Conservation (phyloP, 2,329 filamentous ascomycete species). For the Colletotrichum sp. region DNA sequence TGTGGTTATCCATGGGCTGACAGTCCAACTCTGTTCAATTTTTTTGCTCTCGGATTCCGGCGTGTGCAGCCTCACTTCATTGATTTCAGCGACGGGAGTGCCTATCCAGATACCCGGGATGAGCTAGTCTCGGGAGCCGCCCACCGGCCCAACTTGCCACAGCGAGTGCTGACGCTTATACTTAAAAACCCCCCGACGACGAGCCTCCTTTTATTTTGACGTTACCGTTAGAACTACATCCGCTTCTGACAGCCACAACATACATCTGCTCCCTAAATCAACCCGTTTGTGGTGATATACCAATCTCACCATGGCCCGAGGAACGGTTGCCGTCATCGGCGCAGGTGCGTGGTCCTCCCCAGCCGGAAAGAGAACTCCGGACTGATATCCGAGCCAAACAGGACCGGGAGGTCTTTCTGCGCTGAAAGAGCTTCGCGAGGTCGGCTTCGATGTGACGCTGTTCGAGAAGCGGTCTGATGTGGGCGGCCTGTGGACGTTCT, state of each 20-base stretch:
- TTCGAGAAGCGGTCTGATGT: constrained; percentile 27
- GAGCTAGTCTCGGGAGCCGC: neutral
- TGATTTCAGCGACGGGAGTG: neutral
- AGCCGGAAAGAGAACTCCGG: too few species aligned
- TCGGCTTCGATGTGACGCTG: constrained; percentile 27
- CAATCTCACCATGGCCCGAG: neutral
- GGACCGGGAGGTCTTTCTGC: constrained; percentile 26
- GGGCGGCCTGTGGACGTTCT: constrained; percentile 28
- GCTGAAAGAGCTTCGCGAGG: constrained; percentile 27
- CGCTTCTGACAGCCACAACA: neutral
- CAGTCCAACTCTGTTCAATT: neutral
- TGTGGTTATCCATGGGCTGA: neutral
- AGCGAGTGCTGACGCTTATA: neutral
- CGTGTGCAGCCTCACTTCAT: neutral
- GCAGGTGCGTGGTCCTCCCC: constrained; percentile 13
- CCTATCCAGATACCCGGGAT: neutral
- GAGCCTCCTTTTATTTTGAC: neutral
- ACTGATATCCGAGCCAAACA: neutral
- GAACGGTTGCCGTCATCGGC: constrained; percentile 24
- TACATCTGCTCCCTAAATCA: neutral
- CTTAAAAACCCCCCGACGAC: neutral
- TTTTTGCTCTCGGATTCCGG: neutral
- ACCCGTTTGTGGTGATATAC: neutral
- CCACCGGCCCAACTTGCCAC: neutral
- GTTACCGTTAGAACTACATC: rapidly evolving